Percentiles rank a stretch among this genome's conserved stretches.
Evolutionary conservation across 73 alveolate species (phyloP).

Genomic region (Symbiodinium pilosum): DNA sequence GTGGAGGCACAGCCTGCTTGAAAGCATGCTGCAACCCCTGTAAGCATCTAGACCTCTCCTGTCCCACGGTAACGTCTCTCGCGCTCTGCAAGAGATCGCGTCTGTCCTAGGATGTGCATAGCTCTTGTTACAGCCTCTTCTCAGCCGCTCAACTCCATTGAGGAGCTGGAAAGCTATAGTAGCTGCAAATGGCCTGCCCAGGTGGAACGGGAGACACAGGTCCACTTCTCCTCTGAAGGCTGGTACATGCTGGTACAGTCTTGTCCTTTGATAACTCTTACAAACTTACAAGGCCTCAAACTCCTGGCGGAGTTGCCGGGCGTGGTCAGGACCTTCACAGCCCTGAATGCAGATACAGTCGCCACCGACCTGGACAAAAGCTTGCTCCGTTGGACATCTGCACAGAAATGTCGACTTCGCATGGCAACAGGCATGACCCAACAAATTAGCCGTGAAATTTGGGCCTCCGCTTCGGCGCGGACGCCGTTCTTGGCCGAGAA

Average conservation of each 20-base stretch:
- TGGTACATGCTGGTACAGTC: not conserved
- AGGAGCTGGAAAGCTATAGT: slow-evolving; percentile 91
- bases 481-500: slow-evolving; percentile 66
- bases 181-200: slow-evolving; percentile 56
- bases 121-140: not conserved
- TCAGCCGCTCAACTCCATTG: slow-evolving; percentile 52
- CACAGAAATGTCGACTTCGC: too few relatives aligned
- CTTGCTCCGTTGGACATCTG: too few relatives aligned
- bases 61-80: too few relatives aligned
- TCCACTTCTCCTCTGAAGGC: not conserved
- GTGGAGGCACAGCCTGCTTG: not conserved
- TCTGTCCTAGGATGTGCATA: too few relatives aligned
- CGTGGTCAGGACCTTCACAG: slow-evolving; percentile 90
- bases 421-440: too few relatives aligned
- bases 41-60: not conserved
- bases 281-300: slow-evolving; percentile 41
- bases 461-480: slow-evolving; percentile 91
- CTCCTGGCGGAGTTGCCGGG: slow-evolving; percentile 53
- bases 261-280: not conserved
- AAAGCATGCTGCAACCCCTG: not conserved
- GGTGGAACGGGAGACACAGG: not conserved
- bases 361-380: slow-evolving; percentile 32
- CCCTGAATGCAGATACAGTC: slow-evolving; percentile 89
- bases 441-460: too few relatives aligned
- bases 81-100: too few relatives aligned